Evolutionary conservation across 495 filamentous ascomycete genomes (phyloP), one percentile per base, ranked within the genome.

Genomic region (Hypoxylon intermedium): DNA sequence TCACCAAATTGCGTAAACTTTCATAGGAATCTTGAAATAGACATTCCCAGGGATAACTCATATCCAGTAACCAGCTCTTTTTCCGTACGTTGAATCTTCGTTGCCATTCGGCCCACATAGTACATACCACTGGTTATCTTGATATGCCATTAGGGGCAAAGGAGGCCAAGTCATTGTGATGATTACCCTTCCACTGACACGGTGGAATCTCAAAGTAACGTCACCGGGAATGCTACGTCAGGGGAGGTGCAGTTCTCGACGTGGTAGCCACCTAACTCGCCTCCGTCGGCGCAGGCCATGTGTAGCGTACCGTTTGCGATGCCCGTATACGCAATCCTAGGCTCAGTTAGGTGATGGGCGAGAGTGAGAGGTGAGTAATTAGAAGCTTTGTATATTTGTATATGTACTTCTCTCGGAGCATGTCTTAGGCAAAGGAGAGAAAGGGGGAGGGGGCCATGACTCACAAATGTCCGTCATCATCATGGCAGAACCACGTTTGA

Each of bases 401-500:
- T 7, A 4, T 26, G 24, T 26, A 7, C 7, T 26, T 26, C 24
- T 26, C 24, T 26, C 7, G 24, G 24, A 26, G 24, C 3, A 26
- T 7, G n/a, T 9, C 50, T 31, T 9, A 11, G 43, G 43, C n/a
- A 19, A 6, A 3, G 23, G 40, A 38, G 18, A 40, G 15, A 19
- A 13, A 36, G 12, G 20, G 16, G 18, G 5, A 11, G 19, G 40
- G 13, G 13, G 20, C 11, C 5, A 6, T 13, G 9, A 67, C 64
- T 63, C 21, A 67, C 64, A 67, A 33, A 7, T 50, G 52, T 12
- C 60, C 60, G 1, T 1, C 56, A 0, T 68, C 56, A 21, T 68
- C 65, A 26, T 65, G 60, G 13, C 65, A 68, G 16, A 68, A 68
- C 56, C 65, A 68, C 15, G 65, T 68, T 48, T 68, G 60, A n/a